A percentile compares a stretch with the other conserved stretches of the same genome.
Evolutionary conservation across 139 green algal species (phyloP).

Genomic region (Micractinium conductrix): DNA sequence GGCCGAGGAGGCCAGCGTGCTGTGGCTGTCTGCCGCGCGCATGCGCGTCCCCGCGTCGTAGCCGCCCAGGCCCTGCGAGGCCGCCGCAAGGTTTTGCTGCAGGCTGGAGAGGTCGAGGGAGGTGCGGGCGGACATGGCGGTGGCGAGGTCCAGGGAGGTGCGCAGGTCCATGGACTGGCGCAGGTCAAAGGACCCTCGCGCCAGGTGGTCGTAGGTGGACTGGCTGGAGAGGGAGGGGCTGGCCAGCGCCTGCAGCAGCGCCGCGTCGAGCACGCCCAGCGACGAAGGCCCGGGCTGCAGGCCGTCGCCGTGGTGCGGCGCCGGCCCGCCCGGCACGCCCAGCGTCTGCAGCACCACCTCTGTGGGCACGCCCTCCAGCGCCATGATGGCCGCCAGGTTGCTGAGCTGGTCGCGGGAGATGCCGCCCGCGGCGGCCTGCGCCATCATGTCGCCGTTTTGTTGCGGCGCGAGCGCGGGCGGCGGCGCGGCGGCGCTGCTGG

Average conservation of each 20-base stretch:
- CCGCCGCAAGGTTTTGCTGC: conserved; percentile 6
- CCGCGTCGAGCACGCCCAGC: not conserved
- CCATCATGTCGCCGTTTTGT: too few relatives aligned
- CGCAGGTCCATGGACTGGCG: not conserved
- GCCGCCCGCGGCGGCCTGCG: not conserved
- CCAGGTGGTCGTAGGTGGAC: not conserved
- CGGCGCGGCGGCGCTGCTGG: not conserved
- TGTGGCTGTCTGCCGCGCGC: conserved; percentile 16
- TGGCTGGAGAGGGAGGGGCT: not conserved
- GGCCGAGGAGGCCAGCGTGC: conserved; percentile 1
- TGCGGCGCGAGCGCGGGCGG: not conserved
- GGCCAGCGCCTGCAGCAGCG: conserved; percentile 30
- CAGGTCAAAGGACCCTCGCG: not conserved
- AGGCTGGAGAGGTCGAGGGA: conserved; percentile 1
- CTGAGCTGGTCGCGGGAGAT: conserved; percentile 34
- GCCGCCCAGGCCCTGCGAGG: not conserved
- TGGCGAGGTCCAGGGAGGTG: conserved; percentile 9
- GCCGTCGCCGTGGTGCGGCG: not conserved
- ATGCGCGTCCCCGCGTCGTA: not conserved
- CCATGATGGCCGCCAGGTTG: conserved; percentile 47
- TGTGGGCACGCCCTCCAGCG: conserved; percentile 42
- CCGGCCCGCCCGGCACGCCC: conserved; percentile 2
- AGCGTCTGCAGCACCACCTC: conserved; percentile 35
- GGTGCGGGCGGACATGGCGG: conserved; percentile 2
- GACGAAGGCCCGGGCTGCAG: not conserved